phyloP scores from a whole-genome alignment of 2,329 filamentous ascomycete genomes.

The Cryphonectria parasitica region DNA sequence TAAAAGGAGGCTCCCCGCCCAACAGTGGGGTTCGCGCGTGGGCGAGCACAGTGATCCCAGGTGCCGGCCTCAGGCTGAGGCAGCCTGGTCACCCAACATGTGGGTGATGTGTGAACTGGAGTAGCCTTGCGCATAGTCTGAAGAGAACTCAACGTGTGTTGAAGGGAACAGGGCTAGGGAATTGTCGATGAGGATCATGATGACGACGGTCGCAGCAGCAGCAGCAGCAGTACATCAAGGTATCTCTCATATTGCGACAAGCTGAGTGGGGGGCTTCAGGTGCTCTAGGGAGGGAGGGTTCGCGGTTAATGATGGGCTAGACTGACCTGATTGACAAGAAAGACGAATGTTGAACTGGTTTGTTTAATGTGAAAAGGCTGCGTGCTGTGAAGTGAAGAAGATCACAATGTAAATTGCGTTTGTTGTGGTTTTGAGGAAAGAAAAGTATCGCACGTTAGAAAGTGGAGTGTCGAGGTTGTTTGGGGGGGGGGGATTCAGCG shows the following conservation, averaged over 20 bases:
- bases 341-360: slow-evolving; percentile 14
- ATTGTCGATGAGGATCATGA: slow-evolving; percentile 17
- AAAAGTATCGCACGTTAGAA: slow-evolving; percentile 28
- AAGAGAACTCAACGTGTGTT: slow-evolving; percentile 10
- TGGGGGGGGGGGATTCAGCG: slow-evolving; percentile 14
- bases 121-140: slow-evolving; percentile 8
- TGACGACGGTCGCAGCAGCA: slow-evolving; percentile 27
- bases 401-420: slow-evolving; percentile 27
- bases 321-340: slow-evolving; percentile 28
- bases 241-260: slow-evolving; percentile 25
- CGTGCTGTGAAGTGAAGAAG: slow-evolving; percentile 16
- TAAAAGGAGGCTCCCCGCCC: slow-evolving; percentile 38
- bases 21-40: slow-evolving; percentile 37
- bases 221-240: slow-evolving; percentile 20
- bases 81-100: slow-evolving; percentile 7
- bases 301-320: slow-evolving; percentile 5
- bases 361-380: slow-evolving; percentile 8
- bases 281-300: slow-evolving; percentile 6
- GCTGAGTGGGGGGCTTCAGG: slow-evolving; percentile 18
- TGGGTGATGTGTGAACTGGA: slow-evolving; percentile 11
- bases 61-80: slow-evolving; percentile 20
- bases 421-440: slow-evolving; percentile 17
- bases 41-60: slow-evolving; percentile 31
- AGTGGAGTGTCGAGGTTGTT: slow-evolving; percentile 28
- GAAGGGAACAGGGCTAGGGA: slow-evolving; percentile 15